Evolutionary conservation across 768 basidiomycete genomes (phyloP).

Genomic region (Rossbeevera mucosa): DNA sequence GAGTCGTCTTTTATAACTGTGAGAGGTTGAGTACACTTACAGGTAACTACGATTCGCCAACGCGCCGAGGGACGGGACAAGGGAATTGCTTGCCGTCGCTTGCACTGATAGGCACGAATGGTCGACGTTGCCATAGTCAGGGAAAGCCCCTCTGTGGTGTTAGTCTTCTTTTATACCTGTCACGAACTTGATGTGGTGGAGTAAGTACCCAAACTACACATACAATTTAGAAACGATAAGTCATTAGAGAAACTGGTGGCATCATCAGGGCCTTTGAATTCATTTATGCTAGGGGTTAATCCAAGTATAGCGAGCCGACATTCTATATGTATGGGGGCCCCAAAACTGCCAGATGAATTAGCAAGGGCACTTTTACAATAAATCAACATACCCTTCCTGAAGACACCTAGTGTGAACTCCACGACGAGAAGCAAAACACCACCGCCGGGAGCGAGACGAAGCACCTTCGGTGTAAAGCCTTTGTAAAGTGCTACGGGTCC

Average conservation of each 20-base stretch:
- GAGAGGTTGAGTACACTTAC: too few relatives aligned
- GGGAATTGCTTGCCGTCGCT: too few relatives aligned
- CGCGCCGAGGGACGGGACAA: too few relatives aligned
- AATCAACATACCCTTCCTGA: constrained; percentile 55
- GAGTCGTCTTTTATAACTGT: too few relatives aligned
- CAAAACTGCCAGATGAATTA: constrained; percentile 19
- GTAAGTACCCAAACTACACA: background rate
- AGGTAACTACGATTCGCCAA: too few relatives aligned
- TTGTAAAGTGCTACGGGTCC: constrained; percentile 85
- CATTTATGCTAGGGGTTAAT: background rate
- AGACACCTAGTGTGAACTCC: constrained; percentile 74
- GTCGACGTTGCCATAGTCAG: too few relatives aligned
- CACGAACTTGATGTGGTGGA: constrained; percentile 12
- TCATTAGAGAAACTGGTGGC: too few relatives aligned
- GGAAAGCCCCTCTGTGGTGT: constrained; percentile 26
- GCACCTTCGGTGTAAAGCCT: constrained; percentile 92
- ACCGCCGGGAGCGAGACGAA: constrained; percentile 92
- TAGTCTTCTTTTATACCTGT: constrained; percentile 7
- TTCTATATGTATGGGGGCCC: constrained; percentile 32
- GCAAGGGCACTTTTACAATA: background rate
- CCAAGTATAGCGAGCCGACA: background rate
- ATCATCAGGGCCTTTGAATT: too few relatives aligned
- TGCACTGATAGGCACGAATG: too few relatives aligned
- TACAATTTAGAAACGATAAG: too few relatives aligned
- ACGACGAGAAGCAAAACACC: constrained; percentile 94